Conservation (phyloP, 257 asterid species). For the Linderniella brevidens region DNA sequence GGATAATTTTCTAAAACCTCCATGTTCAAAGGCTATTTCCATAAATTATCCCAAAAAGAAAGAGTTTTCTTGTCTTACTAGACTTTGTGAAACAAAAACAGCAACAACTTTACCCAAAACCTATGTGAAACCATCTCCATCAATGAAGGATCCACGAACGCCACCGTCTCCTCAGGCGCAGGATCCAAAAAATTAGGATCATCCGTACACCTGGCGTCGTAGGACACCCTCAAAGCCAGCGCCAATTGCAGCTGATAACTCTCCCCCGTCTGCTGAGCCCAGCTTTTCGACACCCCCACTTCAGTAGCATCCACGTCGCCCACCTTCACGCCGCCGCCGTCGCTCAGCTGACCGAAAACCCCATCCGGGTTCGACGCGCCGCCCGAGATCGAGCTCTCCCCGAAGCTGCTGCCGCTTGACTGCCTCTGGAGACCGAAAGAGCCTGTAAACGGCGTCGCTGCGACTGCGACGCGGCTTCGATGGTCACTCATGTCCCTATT, state of each 20-base stretch:
- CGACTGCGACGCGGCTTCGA: constrained; percentile 53
- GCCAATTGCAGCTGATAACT: constrained; percentile 91
- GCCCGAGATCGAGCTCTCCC: constrained; percentile 77
- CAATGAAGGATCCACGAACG: constrained; percentile 20
- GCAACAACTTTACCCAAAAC: constrained; percentile 98
- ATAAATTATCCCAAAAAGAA: too few relatives aligned
- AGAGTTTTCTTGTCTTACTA: too few relatives aligned
- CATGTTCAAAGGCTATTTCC: too few relatives aligned
- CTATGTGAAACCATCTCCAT: constrained; percentile 77
- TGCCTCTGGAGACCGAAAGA: constrained; percentile 64
- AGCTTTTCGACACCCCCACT: constrained; percentile 55
- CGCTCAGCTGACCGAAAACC: constrained; percentile 19
- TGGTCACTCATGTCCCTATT: constrained; percentile 29
- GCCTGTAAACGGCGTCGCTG: constrained; percentile 24
- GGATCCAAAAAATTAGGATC: constrained; percentile 79
- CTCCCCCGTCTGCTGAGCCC: constrained; percentile 99
- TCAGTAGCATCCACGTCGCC: constrained; percentile 26
- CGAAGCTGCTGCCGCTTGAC: constrained; percentile 93
- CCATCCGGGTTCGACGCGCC: constrained; percentile 47
- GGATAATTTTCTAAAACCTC: too few relatives aligned
- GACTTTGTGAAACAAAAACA: too few relatives aligned
- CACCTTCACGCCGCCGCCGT: constrained; percentile 26
- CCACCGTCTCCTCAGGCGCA: constrained; percentile 33
- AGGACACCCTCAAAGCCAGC: constrained; percentile 68
- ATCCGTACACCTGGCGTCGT: constrained; percentile 70